These are phyloP conservation scores for Bondarzewia mesenterica DNA, from an alignment of 1,284 basidiomycete genomes.

Conservation along the genomic window DNA sequence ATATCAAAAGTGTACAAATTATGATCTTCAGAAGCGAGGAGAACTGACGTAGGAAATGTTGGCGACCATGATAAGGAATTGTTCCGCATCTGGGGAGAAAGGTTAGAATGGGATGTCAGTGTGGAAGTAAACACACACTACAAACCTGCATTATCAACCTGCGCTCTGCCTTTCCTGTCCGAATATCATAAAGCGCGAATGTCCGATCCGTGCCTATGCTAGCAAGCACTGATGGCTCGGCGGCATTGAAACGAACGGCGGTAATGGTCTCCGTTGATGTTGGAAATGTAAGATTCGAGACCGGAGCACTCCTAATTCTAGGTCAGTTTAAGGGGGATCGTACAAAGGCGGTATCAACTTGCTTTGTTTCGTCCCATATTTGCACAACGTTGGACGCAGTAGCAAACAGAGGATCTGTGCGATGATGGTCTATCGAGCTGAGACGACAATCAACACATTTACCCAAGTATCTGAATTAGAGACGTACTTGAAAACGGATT, in stretches of 20 bases:
- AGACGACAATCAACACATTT: conserved; percentile 2
- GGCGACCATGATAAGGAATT: conserved; percentile 95
- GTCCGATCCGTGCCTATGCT: conserved; percentile 92
- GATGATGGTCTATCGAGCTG: conserved; percentile 92
- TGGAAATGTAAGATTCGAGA: conserved; percentile 79
- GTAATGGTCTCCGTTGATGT: conserved; percentile 83
- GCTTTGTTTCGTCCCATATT: conserved; percentile 97
- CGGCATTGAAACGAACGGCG: conserved; percentile 87
- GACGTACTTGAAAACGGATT: conserved; percentile 79
- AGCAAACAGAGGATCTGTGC: conserved; percentile 81
- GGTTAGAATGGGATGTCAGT: no score
- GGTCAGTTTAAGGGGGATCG: conserved; percentile 5
- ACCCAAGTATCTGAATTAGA: neutral
- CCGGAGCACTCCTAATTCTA: conserved; percentile 50
- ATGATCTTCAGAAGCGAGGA: conserved; percentile 96
- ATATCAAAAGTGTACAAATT: conserved; percentile 99
- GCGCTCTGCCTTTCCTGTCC: conserved; percentile 91
- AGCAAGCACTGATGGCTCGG: conserved; percentile 89
- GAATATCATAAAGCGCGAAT: conserved; percentile 93
- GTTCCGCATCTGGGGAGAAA: conserved; percentile 56
- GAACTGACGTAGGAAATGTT: conserved; percentile 84
- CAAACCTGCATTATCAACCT: conserved; percentile 83
- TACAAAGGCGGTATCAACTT: conserved; percentile 15
- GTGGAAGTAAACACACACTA: no score
- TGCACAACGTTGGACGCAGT: conserved; percentile 93